phyloP scores from a whole-genome alignment of 2,329 filamentous ascomycete species.

The Fusarium denticulatum region DNA sequence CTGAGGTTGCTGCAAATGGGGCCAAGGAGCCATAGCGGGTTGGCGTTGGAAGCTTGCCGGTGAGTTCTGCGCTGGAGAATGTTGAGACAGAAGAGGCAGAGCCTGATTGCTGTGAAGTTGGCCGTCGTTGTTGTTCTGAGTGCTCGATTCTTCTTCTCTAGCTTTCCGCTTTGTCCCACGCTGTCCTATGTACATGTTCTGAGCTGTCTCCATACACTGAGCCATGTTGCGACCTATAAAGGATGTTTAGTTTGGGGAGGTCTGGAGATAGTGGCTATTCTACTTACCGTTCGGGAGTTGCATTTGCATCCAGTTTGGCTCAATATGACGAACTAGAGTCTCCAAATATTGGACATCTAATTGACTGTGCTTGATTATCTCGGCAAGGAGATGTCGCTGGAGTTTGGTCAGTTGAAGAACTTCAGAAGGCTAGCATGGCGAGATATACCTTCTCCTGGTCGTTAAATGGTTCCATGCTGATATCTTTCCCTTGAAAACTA shows the following conservation, averaged over 20 bases:
- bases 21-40: conserved; percentile 13
- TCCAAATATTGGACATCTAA: conserved; percentile 59
- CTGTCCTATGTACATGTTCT: conserved; percentile 50
- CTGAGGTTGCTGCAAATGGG: conserved; percentile 1
- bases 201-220: conserved; percentile 56
- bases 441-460: conserved; percentile 63
- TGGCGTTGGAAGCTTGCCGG: conserved; percentile 42
- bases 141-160: conserved; percentile 45
- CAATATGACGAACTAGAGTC: conserved; percentile 57
- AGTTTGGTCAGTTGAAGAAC: conserved; percentile 3
- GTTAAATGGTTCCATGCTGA: conserved; percentile 50
- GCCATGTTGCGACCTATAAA: conserved; percentile 58
- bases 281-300: conserved; percentile 58
- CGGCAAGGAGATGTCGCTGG: conserved; percentile 67
- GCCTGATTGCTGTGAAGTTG: not conserved
- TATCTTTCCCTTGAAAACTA: conserved; percentile 2
- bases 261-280: not conserved
- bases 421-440: too few relatives aligned
- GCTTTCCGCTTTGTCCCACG: conserved; percentile 47
- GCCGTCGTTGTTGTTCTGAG: conserved; percentile 38
- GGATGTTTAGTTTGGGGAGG: not conserved
- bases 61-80: not conserved
- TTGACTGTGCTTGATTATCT: conserved; percentile 66
- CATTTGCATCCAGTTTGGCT: conserved; percentile 59
- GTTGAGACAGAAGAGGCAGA: conserved; percentile 1